A percentile compares a stretch with the other conserved stretches of the same genome.
Conservation (phyloP, 441 rosid species). For the Kokia cookei region DNA sequence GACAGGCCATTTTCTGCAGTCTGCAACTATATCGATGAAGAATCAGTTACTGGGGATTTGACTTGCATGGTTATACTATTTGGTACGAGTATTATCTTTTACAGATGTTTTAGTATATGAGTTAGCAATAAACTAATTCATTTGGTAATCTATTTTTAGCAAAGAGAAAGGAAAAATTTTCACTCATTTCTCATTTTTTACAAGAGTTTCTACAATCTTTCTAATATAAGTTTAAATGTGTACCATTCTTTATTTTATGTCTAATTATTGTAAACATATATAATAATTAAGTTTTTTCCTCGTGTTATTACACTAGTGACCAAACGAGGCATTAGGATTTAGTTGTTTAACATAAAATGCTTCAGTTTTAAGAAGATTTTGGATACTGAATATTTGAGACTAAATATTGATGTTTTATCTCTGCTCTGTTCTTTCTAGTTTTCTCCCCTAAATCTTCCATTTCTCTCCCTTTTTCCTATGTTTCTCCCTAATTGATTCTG, state of each 20-base stretch:
- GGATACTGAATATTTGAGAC: neutral
- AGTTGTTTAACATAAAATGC: neutral
- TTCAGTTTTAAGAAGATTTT: neutral
- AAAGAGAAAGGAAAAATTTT: neutral
- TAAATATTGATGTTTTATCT: neutral
- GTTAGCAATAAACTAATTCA: neutral
- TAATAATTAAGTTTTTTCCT: neutral
- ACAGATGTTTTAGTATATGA: neutral
- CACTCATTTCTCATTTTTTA: neutral
- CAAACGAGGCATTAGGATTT: neutral
- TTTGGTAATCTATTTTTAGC: neutral
- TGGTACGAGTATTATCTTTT: neutral
- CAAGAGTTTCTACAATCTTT: neutral
- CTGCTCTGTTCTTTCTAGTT: neutral
- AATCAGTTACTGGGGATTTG: neutral
- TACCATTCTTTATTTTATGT: neutral
- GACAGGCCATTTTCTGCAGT: conserved; percentile 34
- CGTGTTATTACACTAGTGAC: neutral
- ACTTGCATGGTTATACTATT: neutral
- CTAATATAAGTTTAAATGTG: neutral
- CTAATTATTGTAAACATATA: neutral
- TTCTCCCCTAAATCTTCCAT: neutral
- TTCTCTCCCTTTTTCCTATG: neutral
- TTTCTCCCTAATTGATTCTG: neutral
- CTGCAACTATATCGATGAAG: conserved; percentile 23